phyloP scores from a whole-genome alignment of 495 filamentous ascomycete species.

The Paragyromitra xinjiangensis region DNA sequence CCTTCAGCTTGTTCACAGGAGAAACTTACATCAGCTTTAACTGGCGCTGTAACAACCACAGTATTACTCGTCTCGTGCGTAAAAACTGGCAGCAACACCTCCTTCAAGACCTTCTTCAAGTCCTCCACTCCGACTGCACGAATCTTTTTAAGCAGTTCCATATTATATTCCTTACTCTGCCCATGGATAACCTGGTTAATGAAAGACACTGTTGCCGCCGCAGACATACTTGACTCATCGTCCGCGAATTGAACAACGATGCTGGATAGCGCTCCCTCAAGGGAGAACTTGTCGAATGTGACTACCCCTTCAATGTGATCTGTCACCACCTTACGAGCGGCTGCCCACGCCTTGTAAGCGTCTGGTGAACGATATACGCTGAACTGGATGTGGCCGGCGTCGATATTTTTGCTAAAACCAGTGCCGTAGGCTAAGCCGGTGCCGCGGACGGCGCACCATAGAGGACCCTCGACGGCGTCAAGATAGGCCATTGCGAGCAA shows the following conservation, averaged over 20 bases:
- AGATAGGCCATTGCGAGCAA: constrained; percentile 89
- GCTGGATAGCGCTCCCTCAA: constrained; percentile 89
- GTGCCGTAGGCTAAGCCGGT: constrained; percentile 91
- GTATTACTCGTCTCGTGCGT: constrained; percentile 78
- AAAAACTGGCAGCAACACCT: constrained; percentile 81
- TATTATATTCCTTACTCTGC: constrained; percentile 79
- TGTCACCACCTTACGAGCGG: constrained; percentile 76
- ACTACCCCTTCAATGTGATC: constrained; percentile 69
- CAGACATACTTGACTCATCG: constrained; percentile 81
- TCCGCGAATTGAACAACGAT: constrained; percentile 86
- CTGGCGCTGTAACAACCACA: constrained; percentile 85
- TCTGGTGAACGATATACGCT: constrained; percentile 89
- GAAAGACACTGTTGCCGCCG: constrained; percentile 82
- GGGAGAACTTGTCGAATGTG: constrained; percentile 77
- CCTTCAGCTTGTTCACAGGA: neutral
- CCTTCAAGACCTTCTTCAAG: constrained; percentile 75
- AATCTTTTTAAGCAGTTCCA: constrained; percentile 77
- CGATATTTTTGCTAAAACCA: constrained; percentile 74
- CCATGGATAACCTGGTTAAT: constrained; percentile 79
- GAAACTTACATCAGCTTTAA: constrained; percentile 79
- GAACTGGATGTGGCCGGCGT: constrained; percentile 81
- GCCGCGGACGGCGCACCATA: constrained; percentile 91
- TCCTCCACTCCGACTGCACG: constrained; percentile 78
- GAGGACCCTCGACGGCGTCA: constrained; percentile 89
- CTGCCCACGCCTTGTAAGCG: constrained; percentile 83